Conservation (phyloP, 768 basidiomycete genomes). For the Holtermannia corniformis region DNA sequence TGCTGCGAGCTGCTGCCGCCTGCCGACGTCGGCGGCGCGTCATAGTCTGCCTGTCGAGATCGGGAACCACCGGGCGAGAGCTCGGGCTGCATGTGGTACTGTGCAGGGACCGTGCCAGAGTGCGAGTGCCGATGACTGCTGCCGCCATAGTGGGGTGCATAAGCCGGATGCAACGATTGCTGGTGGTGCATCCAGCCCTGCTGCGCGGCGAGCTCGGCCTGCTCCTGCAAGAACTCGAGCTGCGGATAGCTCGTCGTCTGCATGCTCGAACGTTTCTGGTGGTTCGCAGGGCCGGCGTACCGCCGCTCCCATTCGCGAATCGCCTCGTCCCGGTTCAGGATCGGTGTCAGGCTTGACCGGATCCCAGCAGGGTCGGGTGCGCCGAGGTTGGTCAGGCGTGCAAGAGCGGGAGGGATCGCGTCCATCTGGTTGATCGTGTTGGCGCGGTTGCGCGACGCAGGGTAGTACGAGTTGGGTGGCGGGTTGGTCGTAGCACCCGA, state of each 20-base stretch:
- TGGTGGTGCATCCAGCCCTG: constrained; percentile 18
- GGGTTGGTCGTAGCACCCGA: constrained; percentile 45
- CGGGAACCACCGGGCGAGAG: constrained; percentile 50
- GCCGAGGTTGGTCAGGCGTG: constrained; percentile 76
- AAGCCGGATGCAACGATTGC: background rate
- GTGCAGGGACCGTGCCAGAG: background rate
- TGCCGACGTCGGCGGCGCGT: constrained; percentile 6
- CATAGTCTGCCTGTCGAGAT: constrained; percentile 47
- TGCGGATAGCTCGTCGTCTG: constrained; percentile 75
- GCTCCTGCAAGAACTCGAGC: constrained; percentile 83
- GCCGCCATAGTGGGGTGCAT: constrained; percentile 1
- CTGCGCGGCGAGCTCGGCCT: constrained; percentile 51
- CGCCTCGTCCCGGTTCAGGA: constrained; percentile 87
- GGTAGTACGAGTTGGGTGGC: constrained; percentile 56
- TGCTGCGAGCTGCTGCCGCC: constrained; percentile 8
- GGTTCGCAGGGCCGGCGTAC: constrained; percentile 57
- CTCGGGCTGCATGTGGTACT: constrained; percentile 49
- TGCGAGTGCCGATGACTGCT: constrained; percentile 8
- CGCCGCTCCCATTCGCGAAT: constrained; percentile 93
- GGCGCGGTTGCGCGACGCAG: constrained; percentile 57
- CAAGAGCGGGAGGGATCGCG: constrained; percentile 85
- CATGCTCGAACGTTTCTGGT: constrained; percentile 29
- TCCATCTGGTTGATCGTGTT: constrained; percentile 92
- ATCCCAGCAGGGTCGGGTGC: constrained; percentile 45
- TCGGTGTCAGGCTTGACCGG: constrained; percentile 65